Evolutionary conservation across 2,329 filamentous ascomycete species (phyloP), one percentile per base, ranked within the genome.

Genomic region (Xylariaceae sp.): DNA sequence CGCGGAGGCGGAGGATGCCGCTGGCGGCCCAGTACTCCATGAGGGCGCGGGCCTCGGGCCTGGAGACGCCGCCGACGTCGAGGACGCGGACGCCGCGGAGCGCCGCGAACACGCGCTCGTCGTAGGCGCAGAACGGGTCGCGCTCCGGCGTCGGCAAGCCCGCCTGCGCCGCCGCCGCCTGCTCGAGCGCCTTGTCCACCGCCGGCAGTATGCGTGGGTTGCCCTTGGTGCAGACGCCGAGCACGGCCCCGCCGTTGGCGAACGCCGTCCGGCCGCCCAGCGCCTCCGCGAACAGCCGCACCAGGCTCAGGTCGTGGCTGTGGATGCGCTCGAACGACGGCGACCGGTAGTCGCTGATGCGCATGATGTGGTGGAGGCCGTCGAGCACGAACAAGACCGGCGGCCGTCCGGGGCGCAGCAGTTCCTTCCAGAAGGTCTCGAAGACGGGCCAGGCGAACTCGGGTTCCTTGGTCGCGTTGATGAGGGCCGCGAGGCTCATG

Each of bases 21-120:
- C 91, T 96, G 37, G 85, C 86, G 4, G 91, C 92, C 81, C 93
- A 98, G 77, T 97, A 98, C 77, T 97, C 92, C 86, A 98, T 88
- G 65, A 96, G 79, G 0, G 86, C 82, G 57, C 88, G 84, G 10
- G 90, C 87, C 75, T 98, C 93, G 1, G 81, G 75, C 74, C 88
- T 90, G 66, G 79, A 88, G 63, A 97, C 68, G 7, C 90, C 89
- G 42, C 82, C 80, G 19, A 96, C 70, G 19, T 83, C 80, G 50
- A 87, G 62, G 1, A 86, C 75, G 56, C 76, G 72, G 41, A 81
- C 77, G 44, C 77, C 77, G 60, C 78, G 73, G 50, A 88, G 74
- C 1, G 75, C 75, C 20, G 79, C 78, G 61, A 83, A 82, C 43
- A 82, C 79, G 41, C 83, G 79, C 50, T 78, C 71, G 65, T 88